A percentile compares a stretch with the other conserved stretches of the same genome.
These are phyloP conservation scores for Murraya paniculata DNA, from an alignment of 345 rosid genomes.

Conservation along the genomic window DNA sequence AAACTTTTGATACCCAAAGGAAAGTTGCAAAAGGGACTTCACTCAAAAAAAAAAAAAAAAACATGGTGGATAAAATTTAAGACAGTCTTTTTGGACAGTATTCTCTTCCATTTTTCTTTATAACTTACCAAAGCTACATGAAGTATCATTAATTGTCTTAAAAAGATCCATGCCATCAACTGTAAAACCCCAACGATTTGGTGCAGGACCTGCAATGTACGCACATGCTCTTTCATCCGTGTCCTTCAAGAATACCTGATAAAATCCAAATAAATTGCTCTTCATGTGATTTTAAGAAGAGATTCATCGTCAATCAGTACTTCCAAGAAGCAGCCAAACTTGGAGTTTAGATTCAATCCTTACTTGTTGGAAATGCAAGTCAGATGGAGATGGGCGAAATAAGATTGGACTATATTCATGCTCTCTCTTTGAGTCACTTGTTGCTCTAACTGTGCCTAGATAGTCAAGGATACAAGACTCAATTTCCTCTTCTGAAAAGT, in stretches of 20 bases:
- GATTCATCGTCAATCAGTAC: neutral
- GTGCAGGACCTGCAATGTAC: conserved; percentile 99
- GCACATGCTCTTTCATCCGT: conserved; percentile 99
- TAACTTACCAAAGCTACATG: conserved; percentile 55
- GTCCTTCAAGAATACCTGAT: conserved; percentile 91
- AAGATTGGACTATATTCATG: conserved; percentile 49
- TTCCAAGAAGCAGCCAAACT: conserved; percentile 4
- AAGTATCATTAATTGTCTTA: conserved; percentile 46
- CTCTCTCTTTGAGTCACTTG: conserved; percentile 35
- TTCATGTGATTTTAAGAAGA: conserved; percentile 7
- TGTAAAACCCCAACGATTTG: conserved; percentile 96
- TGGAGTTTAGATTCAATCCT: conserved; percentile 27
- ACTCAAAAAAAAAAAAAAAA: no score
- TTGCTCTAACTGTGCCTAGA: conserved; percentile 85
- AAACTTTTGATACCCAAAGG: neutral
- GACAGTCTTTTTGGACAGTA: neutral
- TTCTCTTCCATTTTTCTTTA: neutral
- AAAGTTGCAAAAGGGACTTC: neutral
- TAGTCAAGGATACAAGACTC: conserved; percentile 84
- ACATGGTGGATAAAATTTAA: neutral
- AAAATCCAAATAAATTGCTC: conserved; percentile 21
- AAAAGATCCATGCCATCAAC: conserved; percentile 82
- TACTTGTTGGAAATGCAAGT: conserved; percentile 80
- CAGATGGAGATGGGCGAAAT: conserved; percentile 72
- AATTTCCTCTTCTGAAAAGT: conserved; percentile 85